Conservation (phyloP, 352 stramenopile genomes). For the Phytophthora sansomeana region DNA sequence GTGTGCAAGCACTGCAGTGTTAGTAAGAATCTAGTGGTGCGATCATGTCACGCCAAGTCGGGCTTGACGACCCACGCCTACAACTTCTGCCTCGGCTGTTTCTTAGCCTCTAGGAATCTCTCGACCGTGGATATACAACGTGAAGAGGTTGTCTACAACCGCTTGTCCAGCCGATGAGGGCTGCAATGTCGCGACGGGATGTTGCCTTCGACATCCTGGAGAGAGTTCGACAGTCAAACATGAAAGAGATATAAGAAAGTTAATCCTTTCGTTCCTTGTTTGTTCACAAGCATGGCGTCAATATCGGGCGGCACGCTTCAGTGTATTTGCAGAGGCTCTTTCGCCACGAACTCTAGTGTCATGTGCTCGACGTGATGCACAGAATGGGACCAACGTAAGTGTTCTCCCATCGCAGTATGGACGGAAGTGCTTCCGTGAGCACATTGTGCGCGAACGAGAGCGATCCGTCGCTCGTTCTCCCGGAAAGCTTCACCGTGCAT, state of each 20-base stretch:
- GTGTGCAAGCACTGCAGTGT: slow-evolving; percentile 39
- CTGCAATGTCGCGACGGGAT: neutral
- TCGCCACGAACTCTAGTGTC: neutral
- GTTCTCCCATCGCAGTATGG: slow-evolving; percentile 54
- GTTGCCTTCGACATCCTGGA: neutral
- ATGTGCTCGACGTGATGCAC: slow-evolving; percentile 24
- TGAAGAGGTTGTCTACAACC: slow-evolving; percentile 42
- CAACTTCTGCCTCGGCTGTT: slow-evolving; percentile 51
- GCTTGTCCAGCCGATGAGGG: neutral
- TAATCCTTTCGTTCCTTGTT: no score
- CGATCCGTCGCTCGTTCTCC: slow-evolving; percentile 38
- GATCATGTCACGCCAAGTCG: slow-evolving; percentile 11
- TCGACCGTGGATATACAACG: slow-evolving; percentile 37
- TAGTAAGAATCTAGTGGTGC: slow-evolving; percentile 35
- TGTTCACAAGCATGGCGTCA: no score
- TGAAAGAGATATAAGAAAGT: neutral
- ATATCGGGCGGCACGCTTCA: no score
- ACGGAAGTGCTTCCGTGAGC: slow-evolving; percentile 44
- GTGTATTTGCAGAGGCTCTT: no score
- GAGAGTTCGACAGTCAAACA: neutral
- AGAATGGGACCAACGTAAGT: slow-evolving; percentile 45
- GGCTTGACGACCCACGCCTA: slow-evolving; percentile 33
- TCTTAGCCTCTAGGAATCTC: slow-evolving; percentile 37
- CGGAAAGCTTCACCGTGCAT: slow-evolving; percentile 42
- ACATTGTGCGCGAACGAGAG: slow-evolving; percentile 46